Evolutionary conservation across 75 land plant genomes (phyloP), one percentile per base, ranked within the genome.

Genomic region (Azolla pinnata): DNA sequence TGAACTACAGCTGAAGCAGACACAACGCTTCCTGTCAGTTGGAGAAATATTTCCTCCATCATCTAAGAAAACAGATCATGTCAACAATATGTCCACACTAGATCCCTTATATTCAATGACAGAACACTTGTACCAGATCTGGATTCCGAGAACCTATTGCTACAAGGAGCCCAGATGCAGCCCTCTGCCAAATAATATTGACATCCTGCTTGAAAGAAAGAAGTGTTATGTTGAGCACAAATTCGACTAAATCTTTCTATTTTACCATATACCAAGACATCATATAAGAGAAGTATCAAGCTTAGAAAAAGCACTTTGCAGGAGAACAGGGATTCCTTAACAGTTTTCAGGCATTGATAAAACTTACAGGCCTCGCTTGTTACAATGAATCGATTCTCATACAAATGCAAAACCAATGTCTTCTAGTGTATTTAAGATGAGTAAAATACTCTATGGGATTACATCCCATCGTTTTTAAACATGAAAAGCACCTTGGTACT

Each of bases 21-120:
- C 59, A 82, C 63, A 68, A 66, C 64, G 34, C 79, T 56, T 30
- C 90, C 95, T 19, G 79, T 68, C 18, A 93, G 65, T 55, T 93
- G 82, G 38, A 77, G 56, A 74, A 85, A 85, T 50, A 88, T 68
- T 67, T 93, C 98, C 32, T 81, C 95, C 87, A 93, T 85, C 86
- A 93, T 80, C 98, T 93, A n/a, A 3, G 16, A 28, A 54, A 54
- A 21, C 32, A 54, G 2, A 31, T 16, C 17, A 54, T 4, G 32
- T 54, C 25, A 19, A 19, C 19, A 19, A 51, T 51, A n/a, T 19
- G 54, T 8, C 8, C 54, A 29, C 44, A 42, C 17, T 17, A n/a
- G n/a, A n/a, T n/a, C n/a, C n/a, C n/a, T n/a, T n/a, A n/a, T n/a
- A n/a, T n/a, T n/a, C n/a, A n/a, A n/a, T n/a, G n/a, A n/a, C n/a